phyloP scores from a whole-genome alignment of 2,329 filamentous ascomycete species.

The Neoarthrinium moseri region DNA sequence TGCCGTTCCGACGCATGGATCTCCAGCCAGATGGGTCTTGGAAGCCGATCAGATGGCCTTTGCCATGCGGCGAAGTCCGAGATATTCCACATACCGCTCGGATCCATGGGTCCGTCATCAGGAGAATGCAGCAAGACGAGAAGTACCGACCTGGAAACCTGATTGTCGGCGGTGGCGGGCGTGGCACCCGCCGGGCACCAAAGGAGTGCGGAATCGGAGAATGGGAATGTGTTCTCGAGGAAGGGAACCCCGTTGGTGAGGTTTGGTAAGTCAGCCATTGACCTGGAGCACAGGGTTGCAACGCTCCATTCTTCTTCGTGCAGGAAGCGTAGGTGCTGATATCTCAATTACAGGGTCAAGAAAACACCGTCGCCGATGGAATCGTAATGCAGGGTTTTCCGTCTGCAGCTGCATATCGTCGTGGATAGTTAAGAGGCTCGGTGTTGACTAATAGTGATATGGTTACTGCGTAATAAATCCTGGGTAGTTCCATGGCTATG shows the following conservation, averaged over 20 bases:
- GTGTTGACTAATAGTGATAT: too few species aligned
- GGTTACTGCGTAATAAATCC: too few species aligned
- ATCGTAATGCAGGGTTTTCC: background rate
- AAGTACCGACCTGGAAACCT: slow-evolving; percentile 75
- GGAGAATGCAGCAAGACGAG: slow-evolving; percentile 63
- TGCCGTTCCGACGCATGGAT: slow-evolving; percentile 81
- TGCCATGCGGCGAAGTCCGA: slow-evolving; percentile 74
- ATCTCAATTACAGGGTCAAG: slow-evolving; percentile 15
- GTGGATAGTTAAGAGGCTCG: too few species aligned
- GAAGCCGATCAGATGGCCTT: slow-evolving; percentile 77
- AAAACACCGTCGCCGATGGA: background rate
- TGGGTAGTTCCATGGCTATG: too few species aligned
- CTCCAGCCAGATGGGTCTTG: slow-evolving; percentile 70
- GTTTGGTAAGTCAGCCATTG: slow-evolving; percentile 43
- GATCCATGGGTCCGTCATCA: slow-evolving; percentile 73
- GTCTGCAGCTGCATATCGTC: too few species aligned
- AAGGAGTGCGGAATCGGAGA: slow-evolving; percentile 65
- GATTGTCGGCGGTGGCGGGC: slow-evolving; percentile 75
- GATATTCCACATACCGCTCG: slow-evolving; percentile 71
- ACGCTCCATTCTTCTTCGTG: too few species aligned
- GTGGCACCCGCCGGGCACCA: slow-evolving; percentile 64
- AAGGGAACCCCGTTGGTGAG: slow-evolving; percentile 69
- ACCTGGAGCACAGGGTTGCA: too few species aligned
- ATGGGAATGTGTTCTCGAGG: slow-evolving; percentile 65
- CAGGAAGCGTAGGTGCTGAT: too few species aligned